Base-by-base conservation (phyloP, 805 yeast genomes). In the Kodamaea neixiangensis region DNA sequence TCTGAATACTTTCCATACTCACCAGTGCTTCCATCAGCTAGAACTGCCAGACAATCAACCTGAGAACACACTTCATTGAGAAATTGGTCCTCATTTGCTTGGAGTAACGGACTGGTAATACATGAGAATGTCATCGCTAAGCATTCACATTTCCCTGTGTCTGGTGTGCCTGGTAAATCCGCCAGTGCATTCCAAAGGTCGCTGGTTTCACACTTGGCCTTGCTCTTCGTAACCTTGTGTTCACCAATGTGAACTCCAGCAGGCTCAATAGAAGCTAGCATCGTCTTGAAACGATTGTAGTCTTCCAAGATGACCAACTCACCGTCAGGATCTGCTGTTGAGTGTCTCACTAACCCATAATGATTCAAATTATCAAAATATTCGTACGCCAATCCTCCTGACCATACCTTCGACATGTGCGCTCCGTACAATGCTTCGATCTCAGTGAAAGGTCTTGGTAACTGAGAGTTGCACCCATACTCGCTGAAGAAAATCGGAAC, bases 71-170 rank as follows among this genome's bases (percentile, higher is more conserved):
- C 58, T 18, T 71, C 65, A 11, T 55, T 44, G 19, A 72, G 56
- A n/a, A 65, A 54, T 29, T 43, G 54, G 29, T 44, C 48, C 34
- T 60, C 62, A 42, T 66, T 51, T 21, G 64, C 58, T 1, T 49
- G 50, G 9, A 50, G 56, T 40, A 58, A 59, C 1, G 73, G 71
- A 17, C 61, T 53, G 22, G 66, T 58, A 38, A 73, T 63, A 57
- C 81, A 78, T 1, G 69, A 57, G 4, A 75, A 57, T 4, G 74
- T 67, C 7, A 73, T 57, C 63, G 73, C 67, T 25, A 76, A 61
- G 54, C 81, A 77, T 52, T 72, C 78, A 60, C 82, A 78, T 47
- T 69, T 63, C 13, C 69, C 71, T 7, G 64, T 54, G 50, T 73
- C 69, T 1, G 83, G 82, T 1, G 72, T 66, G 5, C 61, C 66